phyloP scores from a whole-genome alignment of 2,329 filamentous ascomycete species.

The Leptodontidium sp. region DNA sequence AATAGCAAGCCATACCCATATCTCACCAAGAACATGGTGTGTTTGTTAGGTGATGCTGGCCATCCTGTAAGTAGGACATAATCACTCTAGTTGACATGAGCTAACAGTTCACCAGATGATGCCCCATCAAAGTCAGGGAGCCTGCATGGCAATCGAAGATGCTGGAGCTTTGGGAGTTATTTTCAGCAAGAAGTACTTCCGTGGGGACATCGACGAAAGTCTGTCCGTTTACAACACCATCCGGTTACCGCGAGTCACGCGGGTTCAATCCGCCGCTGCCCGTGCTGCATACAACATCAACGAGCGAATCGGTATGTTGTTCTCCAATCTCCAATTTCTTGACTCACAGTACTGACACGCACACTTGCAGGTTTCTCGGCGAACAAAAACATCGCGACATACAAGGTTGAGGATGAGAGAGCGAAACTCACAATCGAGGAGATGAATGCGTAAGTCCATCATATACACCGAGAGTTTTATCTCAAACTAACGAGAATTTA shows the following conservation, averaged over 20 bases:
- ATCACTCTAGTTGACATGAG: no score
- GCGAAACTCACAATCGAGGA: constrained; percentile 73
- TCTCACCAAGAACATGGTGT: constrained; percentile 58
- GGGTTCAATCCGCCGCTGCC: constrained; percentile 64
- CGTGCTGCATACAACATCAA: constrained; percentile 69
- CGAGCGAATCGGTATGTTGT: constrained; percentile 60
- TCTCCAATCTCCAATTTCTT: background rate
- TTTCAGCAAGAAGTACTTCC: constrained; percentile 47
- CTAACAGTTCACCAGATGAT: constrained; percentile 58
- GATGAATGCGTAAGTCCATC: constrained; percentile 61
- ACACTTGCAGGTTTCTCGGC: constrained; percentile 57
- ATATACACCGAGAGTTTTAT: background rate
- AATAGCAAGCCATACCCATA: constrained; percentile 60
- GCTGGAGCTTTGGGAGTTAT: constrained; percentile 50
- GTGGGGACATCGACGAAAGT: constrained; percentile 53
- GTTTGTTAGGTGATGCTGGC: constrained; percentile 71
- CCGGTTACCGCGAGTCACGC: constrained; percentile 61
- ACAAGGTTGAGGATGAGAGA: constrained; percentile 68
- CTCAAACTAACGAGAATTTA: background rate
- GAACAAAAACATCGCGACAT: constrained; percentile 63
- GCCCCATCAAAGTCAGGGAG: constrained; percentile 72
- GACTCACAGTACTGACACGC: background rate
- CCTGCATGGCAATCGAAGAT: constrained; percentile 53
- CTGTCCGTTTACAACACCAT: constrained; percentile 61
- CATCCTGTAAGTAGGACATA: constrained; percentile 54